Evolutionary conservation across 208 protist species (phyloP).

Genomic region (Trypanosoma avium): DNA sequence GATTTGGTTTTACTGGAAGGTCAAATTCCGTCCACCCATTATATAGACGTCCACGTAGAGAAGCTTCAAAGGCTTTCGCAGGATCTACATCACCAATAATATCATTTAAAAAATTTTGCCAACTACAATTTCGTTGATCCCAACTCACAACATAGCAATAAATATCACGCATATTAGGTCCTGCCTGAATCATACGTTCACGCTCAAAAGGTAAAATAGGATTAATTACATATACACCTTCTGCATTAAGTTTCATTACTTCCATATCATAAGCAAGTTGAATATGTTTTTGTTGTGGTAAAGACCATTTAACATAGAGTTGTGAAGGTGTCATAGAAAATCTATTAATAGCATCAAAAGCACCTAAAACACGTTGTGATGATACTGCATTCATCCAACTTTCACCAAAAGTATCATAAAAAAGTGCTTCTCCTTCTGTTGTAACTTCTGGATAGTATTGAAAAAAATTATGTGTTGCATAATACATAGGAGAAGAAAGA

Average conservation of each 20-base stretch:
- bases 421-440: slow-evolving; percentile 11
- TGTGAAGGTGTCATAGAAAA: slow-evolving; percentile 37
- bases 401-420: slow-evolving; percentile 33
- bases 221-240: slow-evolving; percentile 41
- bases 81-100: slow-evolving; percentile 64
- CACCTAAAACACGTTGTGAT: slow-evolving; percentile 40
- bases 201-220: slow-evolving; percentile 29
- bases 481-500: slow-evolving; percentile 30
- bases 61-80: slow-evolving; percentile 27
- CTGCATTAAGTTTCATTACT: slow-evolving; percentile 29
- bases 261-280: slow-evolving; percentile 33
- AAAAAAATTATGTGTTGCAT: slow-evolving; percentile 19
- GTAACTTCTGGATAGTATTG: slow-evolving; percentile 24
- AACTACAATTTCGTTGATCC: slow-evolving; percentile 52
- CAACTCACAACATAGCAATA: slow-evolving; percentile 44
- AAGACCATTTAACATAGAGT: slow-evolving; percentile 37
- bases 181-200: slow-evolving; percentile 26
- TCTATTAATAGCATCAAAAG: slow-evolving; percentile 27
- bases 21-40: slow-evolving; percentile 37
- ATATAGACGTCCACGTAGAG: slow-evolving; percentile 53
- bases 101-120: slow-evolving; percentile 39
- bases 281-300: slow-evolving; percentile 23
- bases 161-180: slow-evolving; percentile 10
- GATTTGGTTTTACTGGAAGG: slow-evolving; percentile 37
- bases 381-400: slow-evolving; percentile 24